Conservation (phyloP, 345 rosid genomes). For the Rhodamnia argentea region DNA sequence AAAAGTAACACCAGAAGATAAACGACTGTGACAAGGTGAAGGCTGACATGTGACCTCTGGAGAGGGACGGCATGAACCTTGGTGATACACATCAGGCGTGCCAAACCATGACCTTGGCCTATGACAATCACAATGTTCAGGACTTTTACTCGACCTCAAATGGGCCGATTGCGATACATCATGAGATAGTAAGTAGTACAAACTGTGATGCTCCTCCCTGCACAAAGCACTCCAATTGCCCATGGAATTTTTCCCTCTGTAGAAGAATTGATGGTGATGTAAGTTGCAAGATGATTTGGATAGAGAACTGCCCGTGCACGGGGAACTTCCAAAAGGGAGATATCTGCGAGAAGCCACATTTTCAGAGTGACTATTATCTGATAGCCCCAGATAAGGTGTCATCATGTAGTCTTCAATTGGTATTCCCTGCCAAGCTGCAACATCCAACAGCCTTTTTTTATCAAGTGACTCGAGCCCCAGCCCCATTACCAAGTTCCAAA, state of each 20-base stretch:
- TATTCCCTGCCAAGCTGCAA: slow-evolving; percentile 75
- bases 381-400: background rate
- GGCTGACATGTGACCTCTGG: slow-evolving; percentile 26
- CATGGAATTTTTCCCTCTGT: slow-evolving; percentile 27
- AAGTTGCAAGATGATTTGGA: slow-evolving; percentile 48
- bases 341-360: background rate
- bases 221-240: slow-evolving; percentile 42
- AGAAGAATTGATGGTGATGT: slow-evolving; percentile 30
- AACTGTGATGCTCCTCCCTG: slow-evolving; percentile 60
- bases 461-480: slow-evolving; percentile 45
- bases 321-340: slow-evolving; percentile 7
- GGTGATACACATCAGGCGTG: slow-evolving; percentile 12
- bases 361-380: background rate
- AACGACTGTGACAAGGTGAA: slow-evolving; percentile 23
- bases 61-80: slow-evolving; percentile 29
- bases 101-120: slow-evolving; percentile 23
- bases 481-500: slow-evolving; percentile 76
- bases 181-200: slow-evolving; percentile 47
- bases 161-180: slow-evolving; percentile 25
- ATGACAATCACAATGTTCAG: slow-evolving; percentile 34
- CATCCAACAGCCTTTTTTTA: slow-evolving; percentile 58
- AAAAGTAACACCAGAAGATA: slow-evolving; percentile 22
- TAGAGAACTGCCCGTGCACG: slow-evolving; percentile 30
- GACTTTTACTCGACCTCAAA: slow-evolving; percentile 27
- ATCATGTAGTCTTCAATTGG: slow-evolving; percentile 64